Conservation (phyloP, 2,329 filamentous ascomycete genomes). For the Ceratocystis destructans region DNA sequence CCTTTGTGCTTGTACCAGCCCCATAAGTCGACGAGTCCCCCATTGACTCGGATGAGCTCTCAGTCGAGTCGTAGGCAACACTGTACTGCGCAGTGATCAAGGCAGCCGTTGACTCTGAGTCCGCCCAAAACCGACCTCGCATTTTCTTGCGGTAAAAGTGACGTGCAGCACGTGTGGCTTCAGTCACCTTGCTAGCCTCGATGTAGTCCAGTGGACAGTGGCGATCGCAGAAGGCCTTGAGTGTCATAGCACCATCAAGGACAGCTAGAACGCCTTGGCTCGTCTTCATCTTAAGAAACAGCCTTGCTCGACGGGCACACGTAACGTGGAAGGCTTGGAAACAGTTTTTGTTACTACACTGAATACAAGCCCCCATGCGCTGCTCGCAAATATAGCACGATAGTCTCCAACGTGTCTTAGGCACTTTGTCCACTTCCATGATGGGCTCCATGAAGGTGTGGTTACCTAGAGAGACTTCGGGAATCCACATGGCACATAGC, state of each 20-base stretch:
- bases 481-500: conserved; percentile 96
- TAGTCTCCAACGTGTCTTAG: conserved; percentile 84
- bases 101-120: conserved; percentile 71
- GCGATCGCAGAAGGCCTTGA: conserved; percentile 93
- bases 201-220: conserved; percentile 85
- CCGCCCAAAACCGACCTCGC: conserved; percentile 81
- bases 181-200: conserved; percentile 68
- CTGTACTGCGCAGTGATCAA: conserved; percentile 62
- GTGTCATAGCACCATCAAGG: conserved; percentile 62
- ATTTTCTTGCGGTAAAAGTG: conserved; percentile 82
- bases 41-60: background rate
- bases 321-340: conserved; percentile 97
- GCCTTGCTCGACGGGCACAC: conserved; percentile 71
- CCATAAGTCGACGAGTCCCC: background rate
- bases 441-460: conserved; percentile 97
- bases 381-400: conserved; percentile 95
- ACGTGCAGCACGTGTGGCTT: conserved; percentile 68
- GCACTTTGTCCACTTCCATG: conserved; percentile 95
- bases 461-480: conserved; percentile 89
- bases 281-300: conserved; percentile 96
- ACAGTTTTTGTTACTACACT: conserved; percentile 94
- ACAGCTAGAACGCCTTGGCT: conserved; percentile 65
- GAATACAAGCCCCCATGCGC: conserved; percentile 95
- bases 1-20: background rate
- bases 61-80: conserved; percentile 5